Evolutionary conservation across 495 filamentous ascomycete species (phyloP), one percentile per base, ranked within the genome.

Genomic region (Neurospora tetrasperma): DNA sequence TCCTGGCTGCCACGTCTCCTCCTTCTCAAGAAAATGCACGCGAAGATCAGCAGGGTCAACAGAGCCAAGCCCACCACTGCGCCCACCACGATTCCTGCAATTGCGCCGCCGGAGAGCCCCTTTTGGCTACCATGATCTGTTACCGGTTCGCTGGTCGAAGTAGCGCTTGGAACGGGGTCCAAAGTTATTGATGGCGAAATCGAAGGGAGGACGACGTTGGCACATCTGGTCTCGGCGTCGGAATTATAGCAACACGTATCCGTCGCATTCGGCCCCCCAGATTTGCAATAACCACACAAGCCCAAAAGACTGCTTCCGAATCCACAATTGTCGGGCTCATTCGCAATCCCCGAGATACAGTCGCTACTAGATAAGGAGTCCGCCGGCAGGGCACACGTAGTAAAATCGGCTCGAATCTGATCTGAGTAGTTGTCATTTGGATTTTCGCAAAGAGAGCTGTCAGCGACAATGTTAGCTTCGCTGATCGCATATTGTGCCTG

Each of bases 211-310:
- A 88, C 83, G 41, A 99, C 91, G 42, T 87, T 86, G 41, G 83
- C 80, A 77, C 96, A 99, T 71, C 90, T 88, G 40, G 76, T 80
- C 66, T 91, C 84, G 31, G 91, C 89, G 75, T 93, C 86, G n/a
- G 94, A 89, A 75, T 89, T 92, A 71, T 91, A 89, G 78, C 96
- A 99, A 84, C 96, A 99, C 0, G 94, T 96, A 81, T 99, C 96
- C 70, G 93, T 98, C 18, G 93, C 90, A 81, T 97, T 97, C 46
- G 90, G 87, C 39, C 94, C 93, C 76, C 91, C 94, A 14, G 89
- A 84, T 39, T 86, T 86, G 80, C 96, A 99, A 77, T 94, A 97
- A 18, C 89, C 86, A 83, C 96, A 99, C 54, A 99, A 85, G 3
- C 94, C 94, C 74, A 91, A 83, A 1, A 93, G 88, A 80, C 96